Percentiles rank a stretch among this genome's conserved stretches.
These are phyloP conservation scores for Lindgomyces ingoldianus DNA, from an alignment of 495 filamentous ascomycete genomes.

Conservation along the genomic window DNA sequence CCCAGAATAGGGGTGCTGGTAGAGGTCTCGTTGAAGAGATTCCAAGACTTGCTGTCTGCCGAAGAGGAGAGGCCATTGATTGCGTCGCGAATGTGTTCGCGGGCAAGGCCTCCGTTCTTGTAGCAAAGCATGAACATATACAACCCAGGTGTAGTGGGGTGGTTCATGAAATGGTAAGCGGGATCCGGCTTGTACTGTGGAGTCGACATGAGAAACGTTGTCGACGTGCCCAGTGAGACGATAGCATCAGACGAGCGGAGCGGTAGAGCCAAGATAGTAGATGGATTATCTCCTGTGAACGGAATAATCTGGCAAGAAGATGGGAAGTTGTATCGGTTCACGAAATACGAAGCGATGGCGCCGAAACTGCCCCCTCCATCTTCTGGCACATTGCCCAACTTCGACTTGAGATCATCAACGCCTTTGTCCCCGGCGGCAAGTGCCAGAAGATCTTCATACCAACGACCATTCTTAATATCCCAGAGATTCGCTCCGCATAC, in stretches of 20 bases:
- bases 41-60: slow-evolving; percentile 61
- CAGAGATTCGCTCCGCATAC: slow-evolving; percentile 97
- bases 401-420: slow-evolving; percentile 66
- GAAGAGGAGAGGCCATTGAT: slow-evolving; percentile 55
- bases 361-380: slow-evolving; percentile 83
- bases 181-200: slow-evolving; percentile 85
- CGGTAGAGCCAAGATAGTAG: slow-evolving; percentile 89
- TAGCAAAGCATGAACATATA: slow-evolving; percentile 99
- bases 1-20: slow-evolving; percentile 67
- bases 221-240: slow-evolving; percentile 90
- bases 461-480: slow-evolving; percentile 75
- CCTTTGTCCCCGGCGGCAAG: slow-evolving; percentile 74
- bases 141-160: slow-evolving; percentile 48
- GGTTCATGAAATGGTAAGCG: slow-evolving; percentile 56
- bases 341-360: slow-evolving; percentile 71
- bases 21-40: slow-evolving; percentile 70
- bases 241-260: slow-evolving; percentile 86
- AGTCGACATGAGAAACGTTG: slow-evolving; percentile 95
- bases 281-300: slow-evolving; percentile 94
- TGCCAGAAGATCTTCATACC: slow-evolving; percentile 71
- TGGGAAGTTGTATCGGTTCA: slow-evolving; percentile 73
- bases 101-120: slow-evolving; percentile 93
- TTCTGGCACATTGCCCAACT: slow-evolving; percentile 76
- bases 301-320: slow-evolving; percentile 72
- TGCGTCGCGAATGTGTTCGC: slow-evolving; percentile 81